Percentiles rank a stretch among this genome's conserved stretches.
Evolutionary conservation across 306 rosid genomes (phyloP).

Genomic region (Vigna trinervia): DNA sequence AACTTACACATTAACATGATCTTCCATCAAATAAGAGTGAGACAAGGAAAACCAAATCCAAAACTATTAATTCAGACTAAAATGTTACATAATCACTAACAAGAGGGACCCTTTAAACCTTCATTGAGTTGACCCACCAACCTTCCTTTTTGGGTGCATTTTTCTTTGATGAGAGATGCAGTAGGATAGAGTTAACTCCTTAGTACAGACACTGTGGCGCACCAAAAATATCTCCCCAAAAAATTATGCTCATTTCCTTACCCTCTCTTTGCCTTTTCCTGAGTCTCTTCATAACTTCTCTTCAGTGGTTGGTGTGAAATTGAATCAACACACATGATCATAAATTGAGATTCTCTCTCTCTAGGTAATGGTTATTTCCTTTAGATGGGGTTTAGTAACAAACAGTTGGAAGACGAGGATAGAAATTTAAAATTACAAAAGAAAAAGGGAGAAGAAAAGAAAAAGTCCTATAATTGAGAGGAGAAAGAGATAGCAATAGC

Average conservation of each 20-base stretch:
- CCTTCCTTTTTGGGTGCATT: slow-evolving; percentile 41
- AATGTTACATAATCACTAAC: slow-evolving; percentile 8
- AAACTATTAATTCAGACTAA: slow-evolving; percentile 7
- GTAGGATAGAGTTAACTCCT: slow-evolving; percentile 15
- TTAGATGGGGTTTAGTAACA: neutral
- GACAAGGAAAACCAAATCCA: slow-evolving; percentile 5
- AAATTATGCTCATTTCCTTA: slow-evolving; percentile 24
- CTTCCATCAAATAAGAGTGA: neutral
- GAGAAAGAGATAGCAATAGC: neutral
- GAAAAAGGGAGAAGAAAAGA: neutral
- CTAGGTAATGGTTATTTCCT: slow-evolving; percentile 12
- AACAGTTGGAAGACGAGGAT: slow-evolving; percentile 11
- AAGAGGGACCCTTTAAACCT: slow-evolving; percentile 33
- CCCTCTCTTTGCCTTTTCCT: slow-evolving; percentile 6
- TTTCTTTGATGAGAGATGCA: slow-evolving; percentile 33
- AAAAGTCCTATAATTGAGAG: neutral
- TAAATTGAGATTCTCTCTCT: slow-evolving; percentile 2
- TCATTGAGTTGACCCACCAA: slow-evolving; percentile 43
- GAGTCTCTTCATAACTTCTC: slow-evolving; percentile 27
- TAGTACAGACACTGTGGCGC: neutral
- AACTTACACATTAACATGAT: slow-evolving; percentile 2
- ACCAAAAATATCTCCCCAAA: slow-evolving; percentile 35
- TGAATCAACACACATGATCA: slow-evolving; percentile 30
- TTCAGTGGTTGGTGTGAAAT: slow-evolving; percentile 25
- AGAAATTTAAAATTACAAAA: neutral